Percentiles rank a stretch among this genome's conserved stretches.
Evolutionary conservation across 352 stramenopile species (phyloP).

Genomic region (Globisporangium paddicum): DNA sequence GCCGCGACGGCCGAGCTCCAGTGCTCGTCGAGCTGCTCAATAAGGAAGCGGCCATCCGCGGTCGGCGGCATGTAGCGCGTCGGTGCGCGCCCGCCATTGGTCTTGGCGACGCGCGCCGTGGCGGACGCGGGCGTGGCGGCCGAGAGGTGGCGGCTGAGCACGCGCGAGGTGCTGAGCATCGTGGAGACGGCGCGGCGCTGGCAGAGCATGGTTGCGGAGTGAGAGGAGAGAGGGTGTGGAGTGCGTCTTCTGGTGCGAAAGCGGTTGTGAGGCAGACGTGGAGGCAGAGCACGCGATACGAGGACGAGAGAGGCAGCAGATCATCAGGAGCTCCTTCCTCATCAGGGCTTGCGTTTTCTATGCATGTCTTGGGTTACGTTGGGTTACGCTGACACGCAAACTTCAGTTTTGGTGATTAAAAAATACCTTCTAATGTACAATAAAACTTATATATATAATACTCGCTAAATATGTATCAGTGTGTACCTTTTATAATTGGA

Average conservation of each 20-base stretch:
- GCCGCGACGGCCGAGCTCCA: constrained; percentile 73
- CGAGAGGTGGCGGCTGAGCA: constrained; percentile 41
- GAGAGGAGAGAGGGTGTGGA: background rate
- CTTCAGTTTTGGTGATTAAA: constrained; percentile 9
- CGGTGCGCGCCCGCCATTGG: constrained; percentile 23
- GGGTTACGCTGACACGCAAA: constrained; percentile 4
- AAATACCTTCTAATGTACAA: background rate
- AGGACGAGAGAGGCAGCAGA: constrained; percentile 5
- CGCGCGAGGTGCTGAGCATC: constrained; percentile 16
- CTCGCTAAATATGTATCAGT: background rate
- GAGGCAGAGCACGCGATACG: background rate
- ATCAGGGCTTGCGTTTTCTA: constrained; percentile 12
- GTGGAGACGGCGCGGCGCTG: constrained; percentile 15
- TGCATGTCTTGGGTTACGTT: background rate
- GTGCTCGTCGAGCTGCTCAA: constrained; percentile 71
- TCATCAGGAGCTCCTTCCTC: background rate
- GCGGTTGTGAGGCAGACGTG: constrained; percentile 4
- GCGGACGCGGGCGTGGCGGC: constrained; percentile 19
- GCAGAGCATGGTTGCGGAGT: constrained; percentile 21
- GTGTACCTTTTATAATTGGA: background rate
- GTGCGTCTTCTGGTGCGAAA: constrained; percentile 10
- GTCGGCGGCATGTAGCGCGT: constrained; percentile 53
- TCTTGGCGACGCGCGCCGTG: constrained; percentile 18
- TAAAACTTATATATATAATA: background rate
- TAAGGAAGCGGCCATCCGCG: constrained; percentile 61